Evolutionary conservation across 192 early-diverging fungal species (phyloP).

Genomic region (Geosiphon pyriformis): DNA sequence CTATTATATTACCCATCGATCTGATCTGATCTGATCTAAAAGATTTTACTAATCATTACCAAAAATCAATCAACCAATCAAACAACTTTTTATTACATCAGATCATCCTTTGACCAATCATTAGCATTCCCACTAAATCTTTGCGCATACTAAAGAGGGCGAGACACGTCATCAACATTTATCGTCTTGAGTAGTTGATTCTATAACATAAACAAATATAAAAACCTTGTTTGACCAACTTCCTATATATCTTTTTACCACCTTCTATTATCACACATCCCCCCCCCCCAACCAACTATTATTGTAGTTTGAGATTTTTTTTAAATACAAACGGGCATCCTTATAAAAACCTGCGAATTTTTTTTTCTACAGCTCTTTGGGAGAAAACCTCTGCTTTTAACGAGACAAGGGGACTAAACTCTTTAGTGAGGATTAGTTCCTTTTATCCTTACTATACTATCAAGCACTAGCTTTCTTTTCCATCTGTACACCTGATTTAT

Average conservation of each 20-base stretch:
- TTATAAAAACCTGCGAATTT: too few species aligned
- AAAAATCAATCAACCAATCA: neutral
- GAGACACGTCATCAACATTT: neutral
- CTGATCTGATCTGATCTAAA: too few species aligned
- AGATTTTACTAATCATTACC: neutral
- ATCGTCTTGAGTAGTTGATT: neutral
- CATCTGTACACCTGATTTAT: neutral
- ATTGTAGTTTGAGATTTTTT: too few species aligned
- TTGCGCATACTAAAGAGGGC: neutral
- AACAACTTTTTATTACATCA: too few species aligned
- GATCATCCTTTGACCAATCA: too few species aligned
- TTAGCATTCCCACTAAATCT: too few species aligned
- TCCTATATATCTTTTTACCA: neutral
- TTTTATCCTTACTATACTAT: neutral
- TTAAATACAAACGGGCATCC: too few species aligned
- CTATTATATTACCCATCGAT: neutral
- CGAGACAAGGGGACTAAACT: conserved; percentile 3
- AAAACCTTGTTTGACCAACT: neutral
- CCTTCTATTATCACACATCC: neutral
- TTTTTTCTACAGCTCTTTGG: too few species aligned
- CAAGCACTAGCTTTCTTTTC: conserved; percentile 1
- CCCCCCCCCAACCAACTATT: neutral
- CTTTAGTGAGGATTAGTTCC: conserved; percentile 18
- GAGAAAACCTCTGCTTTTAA: neutral
- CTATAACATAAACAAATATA: neutral